Evolutionary conservation across 2,329 filamentous ascomycete species (phyloP).

Genomic region (Chaetomium olivaceum): DNA sequence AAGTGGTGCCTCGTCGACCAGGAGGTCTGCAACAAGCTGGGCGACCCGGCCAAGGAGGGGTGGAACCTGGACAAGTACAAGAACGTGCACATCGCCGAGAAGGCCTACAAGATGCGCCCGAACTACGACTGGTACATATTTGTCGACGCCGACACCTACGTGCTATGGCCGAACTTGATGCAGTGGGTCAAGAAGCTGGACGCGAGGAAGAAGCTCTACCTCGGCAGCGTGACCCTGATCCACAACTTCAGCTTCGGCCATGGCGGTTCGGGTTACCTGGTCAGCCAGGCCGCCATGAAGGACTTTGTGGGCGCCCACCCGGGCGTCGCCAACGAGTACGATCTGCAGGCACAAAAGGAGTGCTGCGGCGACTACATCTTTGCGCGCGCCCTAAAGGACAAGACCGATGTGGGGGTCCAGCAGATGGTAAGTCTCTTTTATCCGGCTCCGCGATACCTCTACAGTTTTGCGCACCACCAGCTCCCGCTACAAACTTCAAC

Average conservation of each 20-base stretch:
- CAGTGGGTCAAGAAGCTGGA: conserved; percentile 50
- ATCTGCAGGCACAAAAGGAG: conserved; percentile 42
- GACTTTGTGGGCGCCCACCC: conserved; percentile 45
- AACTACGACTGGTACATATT: conserved; percentile 61
- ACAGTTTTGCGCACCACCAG: too few species aligned
- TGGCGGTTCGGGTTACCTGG: conserved; percentile 56
- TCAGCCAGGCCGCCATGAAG: conserved; percentile 55
- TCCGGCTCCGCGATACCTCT: too few species aligned
- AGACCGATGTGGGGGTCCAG: conserved; percentile 44
- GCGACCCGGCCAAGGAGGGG: conserved; percentile 38
- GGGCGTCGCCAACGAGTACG: conserved; percentile 50
- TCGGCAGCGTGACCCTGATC: conserved; percentile 52
- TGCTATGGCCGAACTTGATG: conserved; percentile 54
- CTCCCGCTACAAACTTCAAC: conserved; percentile 3
- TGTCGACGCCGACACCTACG: conserved; percentile 60
- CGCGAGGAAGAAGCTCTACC: conserved; percentile 46
- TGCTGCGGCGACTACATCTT: conserved; percentile 58
- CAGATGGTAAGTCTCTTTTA: conserved; percentile 43
- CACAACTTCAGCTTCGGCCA: conserved; percentile 51
- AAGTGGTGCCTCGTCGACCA: conserved; percentile 48
- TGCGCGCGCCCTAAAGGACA: conserved; percentile 49
- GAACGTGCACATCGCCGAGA: conserved; percentile 60
- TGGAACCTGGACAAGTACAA: conserved; percentile 65
- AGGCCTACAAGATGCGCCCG: conserved; percentile 52
- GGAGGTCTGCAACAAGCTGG: conserved; percentile 45